Base-by-base conservation (phyloP, 2,329 filamentous ascomycete species). In the Emericellopsis cladophorae region DNA sequence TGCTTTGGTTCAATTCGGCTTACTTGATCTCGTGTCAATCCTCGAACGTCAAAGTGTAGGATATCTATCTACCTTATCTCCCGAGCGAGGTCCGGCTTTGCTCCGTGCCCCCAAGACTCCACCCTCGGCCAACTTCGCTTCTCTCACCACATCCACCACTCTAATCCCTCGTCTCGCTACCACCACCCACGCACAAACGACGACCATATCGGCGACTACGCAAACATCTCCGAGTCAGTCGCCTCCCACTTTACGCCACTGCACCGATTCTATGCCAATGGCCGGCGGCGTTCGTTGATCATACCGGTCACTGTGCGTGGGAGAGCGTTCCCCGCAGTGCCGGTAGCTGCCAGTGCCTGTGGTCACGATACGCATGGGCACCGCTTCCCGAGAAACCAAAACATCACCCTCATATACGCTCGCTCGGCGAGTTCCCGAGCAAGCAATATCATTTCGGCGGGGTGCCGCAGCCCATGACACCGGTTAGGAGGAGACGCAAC, bases 271-370 rank as follows among this genome's bases (percentile, higher is more conserved):
- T 26, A 58, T 54, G 69, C 66, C 68, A 71, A 77, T 77, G 74
- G 67, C 66, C 68, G 63, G 66, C 59, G 61, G 67, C 62, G 67
- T 67, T 61, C 65, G 67, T 58, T 76, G 75, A 50, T 58, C 61
- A 58, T 55, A 60, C 60, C 66, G 66, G 68, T 69, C 68, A 67
- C 69, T 70, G 67, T 70, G 69, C 66, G 68, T 68, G 70, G 69
- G 68, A 70, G 60, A 45, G 59, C 53, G 32, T 67, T 70, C 67
- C 70, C 71, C 71, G 70, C 70, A 72, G 67, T 67, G 67, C 66
- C 67, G 58, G 66, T 50, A 58, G 50, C 51, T 50, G 39, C 49
- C 51, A 49, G 48, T 51, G 46, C 49, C 26, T 18, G 11, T 41
- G 21, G 21, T 36, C 21, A 40, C 21, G 29, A 26, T 26, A 16